Evolutionary conservation across 805 yeast species (phyloP).

Genomic region (Saccharomycopsis babjevae): DNA sequence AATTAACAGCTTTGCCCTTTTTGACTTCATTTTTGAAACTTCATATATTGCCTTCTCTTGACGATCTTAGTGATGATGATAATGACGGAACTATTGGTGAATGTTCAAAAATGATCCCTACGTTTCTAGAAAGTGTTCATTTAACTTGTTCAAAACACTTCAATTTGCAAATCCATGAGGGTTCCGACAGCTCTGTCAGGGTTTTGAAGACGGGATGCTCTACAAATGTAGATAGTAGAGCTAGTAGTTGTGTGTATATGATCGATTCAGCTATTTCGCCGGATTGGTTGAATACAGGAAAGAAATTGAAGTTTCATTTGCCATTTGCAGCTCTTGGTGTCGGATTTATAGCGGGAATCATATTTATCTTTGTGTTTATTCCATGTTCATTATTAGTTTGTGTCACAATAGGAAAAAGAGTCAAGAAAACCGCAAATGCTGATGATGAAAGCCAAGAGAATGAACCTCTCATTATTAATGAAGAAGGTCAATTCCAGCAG

Average conservation of each 20-base stretch:
- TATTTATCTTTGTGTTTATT: constrained; percentile 28
- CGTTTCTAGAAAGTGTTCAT: constrained; percentile 35
- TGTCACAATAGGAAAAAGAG: constrained; percentile 22
- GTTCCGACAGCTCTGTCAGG: constrained; percentile 47
- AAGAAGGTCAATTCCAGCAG: background rate
- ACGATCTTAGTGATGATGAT: background rate
- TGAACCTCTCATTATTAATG: background rate
- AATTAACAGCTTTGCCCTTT: constrained; percentile 30
- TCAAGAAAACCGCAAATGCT: background rate
- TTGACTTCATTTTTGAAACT: constrained; percentile 48
- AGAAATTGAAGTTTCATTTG: constrained; percentile 46
- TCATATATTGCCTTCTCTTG: constrained; percentile 51
- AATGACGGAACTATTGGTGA: constrained; percentile 26
- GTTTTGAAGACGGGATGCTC: constrained; percentile 55
- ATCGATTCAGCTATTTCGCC: constrained; percentile 61
- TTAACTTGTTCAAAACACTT: constrained; percentile 34
- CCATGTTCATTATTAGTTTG: constrained; percentile 30
- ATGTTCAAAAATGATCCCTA: constrained; percentile 38
- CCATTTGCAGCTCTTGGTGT: constrained; percentile 60
- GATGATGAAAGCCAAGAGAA: constrained; percentile 1
- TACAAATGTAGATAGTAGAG: constrained; percentile 21
- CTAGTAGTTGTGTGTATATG: constrained; percentile 44
- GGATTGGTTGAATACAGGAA: constrained; percentile 44
- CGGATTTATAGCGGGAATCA: constrained; percentile 55
- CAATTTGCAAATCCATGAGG: constrained; percentile 35